Evolutionary conservation across 257 asterid species (phyloP).

Genomic region (Phtheirospermum japonicum): DNA sequence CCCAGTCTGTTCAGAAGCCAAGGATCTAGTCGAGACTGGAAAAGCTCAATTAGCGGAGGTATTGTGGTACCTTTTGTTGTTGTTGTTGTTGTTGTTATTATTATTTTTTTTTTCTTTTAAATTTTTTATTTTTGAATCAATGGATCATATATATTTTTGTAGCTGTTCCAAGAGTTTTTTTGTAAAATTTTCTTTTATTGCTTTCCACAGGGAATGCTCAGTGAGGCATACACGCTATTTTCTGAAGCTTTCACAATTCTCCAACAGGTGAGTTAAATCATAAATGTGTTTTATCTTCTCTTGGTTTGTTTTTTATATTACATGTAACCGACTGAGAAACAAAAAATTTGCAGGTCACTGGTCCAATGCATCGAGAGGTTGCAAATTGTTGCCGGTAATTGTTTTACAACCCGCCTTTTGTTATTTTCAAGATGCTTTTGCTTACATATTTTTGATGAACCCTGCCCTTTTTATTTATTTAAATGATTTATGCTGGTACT

Average conservation of each 20-base stretch:
- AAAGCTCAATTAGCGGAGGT: slow-evolving; percentile 96
- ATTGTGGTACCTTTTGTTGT: too few species aligned
- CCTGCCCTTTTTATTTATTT: not conserved
- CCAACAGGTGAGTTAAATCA: slow-evolving; percentile 65
- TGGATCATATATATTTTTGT: too few species aligned
- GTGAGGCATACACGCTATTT: slow-evolving; percentile 77
- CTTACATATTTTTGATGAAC: slow-evolving; percentile 8
- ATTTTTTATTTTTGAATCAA: too few species aligned
- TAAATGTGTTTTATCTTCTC: slow-evolving; percentile 8
- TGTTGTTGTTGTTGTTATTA: too few species aligned
- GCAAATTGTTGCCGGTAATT: slow-evolving; percentile 97
- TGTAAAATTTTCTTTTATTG: slow-evolving; percentile 22
- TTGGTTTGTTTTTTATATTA: not conserved
- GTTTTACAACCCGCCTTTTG: slow-evolving; percentile 10
- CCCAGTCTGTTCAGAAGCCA: slow-evolving; percentile 93
- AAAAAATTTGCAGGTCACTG: slow-evolving; percentile 73
- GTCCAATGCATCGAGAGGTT: slow-evolving; percentile 99
- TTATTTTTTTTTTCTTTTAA: too few species aligned
- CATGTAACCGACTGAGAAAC: slow-evolving; percentile 1
- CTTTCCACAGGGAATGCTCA: slow-evolving; percentile 70
- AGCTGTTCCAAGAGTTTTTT: too few species aligned
- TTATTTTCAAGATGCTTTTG: slow-evolving; percentile 4
- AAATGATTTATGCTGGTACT: slow-evolving; percentile 13
- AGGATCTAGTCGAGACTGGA: slow-evolving; percentile 90
- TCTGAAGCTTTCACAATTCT: slow-evolving; percentile 91